Base-by-base conservation (phyloP, 768 basidiomycete genomes). In the Psilocybe azurescens region DNA sequence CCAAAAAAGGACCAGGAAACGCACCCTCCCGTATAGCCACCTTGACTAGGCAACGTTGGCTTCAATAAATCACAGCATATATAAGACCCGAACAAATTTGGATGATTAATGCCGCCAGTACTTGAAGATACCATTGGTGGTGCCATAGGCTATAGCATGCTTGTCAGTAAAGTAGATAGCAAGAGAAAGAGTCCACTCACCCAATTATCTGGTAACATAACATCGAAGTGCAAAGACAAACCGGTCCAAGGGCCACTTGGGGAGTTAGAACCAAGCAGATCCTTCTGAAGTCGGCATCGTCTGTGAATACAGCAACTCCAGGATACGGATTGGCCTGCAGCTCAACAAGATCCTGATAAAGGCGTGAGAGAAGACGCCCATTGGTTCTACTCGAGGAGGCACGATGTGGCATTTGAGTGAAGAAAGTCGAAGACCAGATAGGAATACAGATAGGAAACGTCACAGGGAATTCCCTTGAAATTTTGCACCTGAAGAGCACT, bases 31-130 rank as follows among this genome's bases (percentile, higher is more conserved):
- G 72, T 73, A 59, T 79, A 80, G 4, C 76, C 77, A 7, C 46
- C 36, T 7, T 32, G 36, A 36, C 69, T 64, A 48, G 69, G 57
- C 3, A 62, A 56, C 41, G 63, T 61, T 29, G 68, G 65, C 61
- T 78, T 78, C 60, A 81, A 56, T 49, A 82, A 56, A 58, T 81
- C 80, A 65, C 81, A 82, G 64, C 81, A 82, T 52, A 82, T 74
- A 56, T 74, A 79, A 18, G 63, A 58, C 10, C 70, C 77, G 51
- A 72, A 77, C 18, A 81, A 61, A 65, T 81, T 81, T 14, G 81
- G 80, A 61, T 82, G 81, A 7, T 74, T 53, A 6, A 81, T 81
- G 7, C 72, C 46, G 46, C 8, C 46, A 16, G 14, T 20, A 47
- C 46, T 47, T 47, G 46, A 47, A 16, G 16, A 47, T 2, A 47